Conservation (phyloP, 306 rosid genomes). For the Lathyrus aphaca region DNA sequence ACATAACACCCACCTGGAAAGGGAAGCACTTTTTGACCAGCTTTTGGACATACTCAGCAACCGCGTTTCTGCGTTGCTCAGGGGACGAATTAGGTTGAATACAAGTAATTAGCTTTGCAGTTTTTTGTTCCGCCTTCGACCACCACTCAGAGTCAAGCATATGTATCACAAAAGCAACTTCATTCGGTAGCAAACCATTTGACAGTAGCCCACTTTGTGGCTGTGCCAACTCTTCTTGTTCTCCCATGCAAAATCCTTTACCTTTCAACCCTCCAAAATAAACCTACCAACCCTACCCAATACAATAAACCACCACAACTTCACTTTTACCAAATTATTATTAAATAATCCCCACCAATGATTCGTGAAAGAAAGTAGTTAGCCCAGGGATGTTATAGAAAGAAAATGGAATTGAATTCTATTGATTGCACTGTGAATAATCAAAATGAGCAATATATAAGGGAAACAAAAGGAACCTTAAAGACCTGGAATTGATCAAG, state of each 20-base stretch:
- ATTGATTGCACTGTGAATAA: too few species aligned
- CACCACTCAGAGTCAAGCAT: conserved; percentile 77
- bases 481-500: too few species aligned
- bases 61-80: conserved; percentile 76
- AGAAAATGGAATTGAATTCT: too few species aligned
- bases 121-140: conserved; percentile 84
- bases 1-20: conserved; percentile 66
- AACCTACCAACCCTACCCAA: conserved; percentile 45
- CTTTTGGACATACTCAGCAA: conserved; percentile 79
- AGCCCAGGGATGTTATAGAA: too few species aligned
- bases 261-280: conserved; percentile 34
- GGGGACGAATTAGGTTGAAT: conserved; percentile 91
- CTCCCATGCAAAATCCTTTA: conserved; percentile 82
- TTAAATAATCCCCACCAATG: too few species aligned
- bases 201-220: conserved; percentile 87
- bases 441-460: too few species aligned
- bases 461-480: too few species aligned
- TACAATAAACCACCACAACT: conserved; percentile 30
- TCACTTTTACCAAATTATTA: too few species aligned
- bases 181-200: conserved; percentile 84
- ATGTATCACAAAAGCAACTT: conserved; percentile 75
- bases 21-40: conserved; percentile 81
- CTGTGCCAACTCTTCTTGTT: conserved; percentile 82
- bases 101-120: conserved; percentile 83
- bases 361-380: too few species aligned